Percentiles rank a stretch among this genome's conserved stretches.
Conservation (phyloP, 148 eudicot species). For the Nepenthes gracilis region DNA sequence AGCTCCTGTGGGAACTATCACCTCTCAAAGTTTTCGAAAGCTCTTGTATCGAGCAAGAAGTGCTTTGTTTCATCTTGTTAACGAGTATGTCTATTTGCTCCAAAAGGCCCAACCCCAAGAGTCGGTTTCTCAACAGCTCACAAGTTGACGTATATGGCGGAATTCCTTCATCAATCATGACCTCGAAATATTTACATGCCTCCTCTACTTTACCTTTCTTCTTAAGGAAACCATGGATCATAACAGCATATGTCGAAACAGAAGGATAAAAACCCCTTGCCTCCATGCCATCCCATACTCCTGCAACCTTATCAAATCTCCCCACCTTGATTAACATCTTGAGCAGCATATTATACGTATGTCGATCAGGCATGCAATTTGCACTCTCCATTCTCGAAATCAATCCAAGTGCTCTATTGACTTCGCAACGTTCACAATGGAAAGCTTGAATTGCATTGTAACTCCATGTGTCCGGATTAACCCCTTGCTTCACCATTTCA, state of each 20-base stretch:
- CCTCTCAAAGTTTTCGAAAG: conserved; percentile 51
- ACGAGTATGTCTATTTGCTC: conserved; percentile 38
- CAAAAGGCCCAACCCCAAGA: conserved; percentile 42
- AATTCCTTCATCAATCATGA: conserved; percentile 82
- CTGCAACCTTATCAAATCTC: conserved; percentile 50
- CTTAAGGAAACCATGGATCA: conserved; percentile 71
- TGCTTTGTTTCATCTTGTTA: conserved; percentile 71
- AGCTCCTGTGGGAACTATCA: conserved; percentile 22
- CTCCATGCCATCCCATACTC: conserved; percentile 60
- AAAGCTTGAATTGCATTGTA: conserved; percentile 53
- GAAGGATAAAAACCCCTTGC: conserved; percentile 45
- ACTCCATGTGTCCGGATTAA: conserved; percentile 58
- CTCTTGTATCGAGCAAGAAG: conserved; percentile 47
- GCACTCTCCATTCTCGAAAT: conserved; percentile 50
- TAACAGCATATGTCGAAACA: conserved; percentile 64
- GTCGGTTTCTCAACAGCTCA: conserved; percentile 52
- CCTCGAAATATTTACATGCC: conserved; percentile 65
- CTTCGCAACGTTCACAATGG: conserved; percentile 65
- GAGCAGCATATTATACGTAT: conserved; percentile 71
- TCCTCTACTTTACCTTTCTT: conserved; percentile 69
- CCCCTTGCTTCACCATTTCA: conserved; percentile 51
- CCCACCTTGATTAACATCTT: conserved; percentile 63
- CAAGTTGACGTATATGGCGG: conserved; percentile 63
- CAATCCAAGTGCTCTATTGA: conserved; percentile 41
- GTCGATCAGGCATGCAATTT: conserved; percentile 41